A percentile compares a stretch with the other conserved stretches of the same genome.
Evolutionary conservation across 257 asterid species (phyloP).

Genomic region (Gentiana dahurica): DNA sequence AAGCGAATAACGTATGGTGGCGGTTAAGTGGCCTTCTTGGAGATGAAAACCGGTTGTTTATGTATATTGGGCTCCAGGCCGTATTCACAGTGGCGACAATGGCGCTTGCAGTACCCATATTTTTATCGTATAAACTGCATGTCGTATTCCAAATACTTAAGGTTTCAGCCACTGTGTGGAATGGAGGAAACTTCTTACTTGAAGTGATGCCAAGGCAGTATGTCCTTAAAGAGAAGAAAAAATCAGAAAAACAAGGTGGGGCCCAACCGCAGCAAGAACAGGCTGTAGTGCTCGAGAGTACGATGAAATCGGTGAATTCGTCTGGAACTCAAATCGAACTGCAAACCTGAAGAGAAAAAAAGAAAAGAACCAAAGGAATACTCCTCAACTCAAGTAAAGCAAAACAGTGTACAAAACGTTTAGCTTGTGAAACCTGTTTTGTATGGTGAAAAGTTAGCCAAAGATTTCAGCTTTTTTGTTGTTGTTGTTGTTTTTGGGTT

Average conservation of each 20-base stretch:
- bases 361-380: too few species aligned
- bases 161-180: slow-evolving; percentile 85
- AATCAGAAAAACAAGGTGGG: slow-evolving; percentile 42
- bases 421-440: too few species aligned
- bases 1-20: slow-evolving; percentile 94
- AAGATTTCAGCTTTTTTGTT: too few species aligned
- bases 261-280: slow-evolving; percentile 13
- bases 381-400: too few species aligned
- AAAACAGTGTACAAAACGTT: too few species aligned
- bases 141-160: slow-evolving; percentile 70
- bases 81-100: slow-evolving; percentile 80
- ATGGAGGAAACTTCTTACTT: slow-evolving; percentile 83
- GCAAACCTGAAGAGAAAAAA: slow-evolving; percentile 10
- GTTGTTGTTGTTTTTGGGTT: too few species aligned
- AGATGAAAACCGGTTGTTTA: slow-evolving; percentile 79
- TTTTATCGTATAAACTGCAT: slow-evolving; percentile 66
- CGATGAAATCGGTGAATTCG: slow-evolving; percentile 6
- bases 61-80: slow-evolving; percentile 84
- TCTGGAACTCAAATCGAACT: slow-evolving; percentile 26
- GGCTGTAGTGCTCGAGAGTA: background rate
- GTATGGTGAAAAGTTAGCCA: too few species aligned
- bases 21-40: slow-evolving; percentile 89
- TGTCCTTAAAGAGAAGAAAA: slow-evolving; percentile 70
- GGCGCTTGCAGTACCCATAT: slow-evolving; percentile 84
- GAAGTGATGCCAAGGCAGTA: slow-evolving; percentile 98